phyloP scores from a whole-genome alignment of 768 basidiomycete species.

The Leccinellum luteum region DNA sequence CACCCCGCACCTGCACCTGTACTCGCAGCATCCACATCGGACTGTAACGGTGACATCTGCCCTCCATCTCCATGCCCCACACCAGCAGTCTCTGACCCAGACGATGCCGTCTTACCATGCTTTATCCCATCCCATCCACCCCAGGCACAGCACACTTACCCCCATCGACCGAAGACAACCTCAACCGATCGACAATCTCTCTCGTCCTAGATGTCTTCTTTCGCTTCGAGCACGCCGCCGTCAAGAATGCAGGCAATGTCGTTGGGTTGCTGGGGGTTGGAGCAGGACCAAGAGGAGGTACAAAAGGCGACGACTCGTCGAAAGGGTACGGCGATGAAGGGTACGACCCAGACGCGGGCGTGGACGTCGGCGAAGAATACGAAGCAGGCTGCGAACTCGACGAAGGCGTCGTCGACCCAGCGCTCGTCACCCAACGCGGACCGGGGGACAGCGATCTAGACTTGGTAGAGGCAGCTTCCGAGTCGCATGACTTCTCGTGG shows the following conservation, averaged over 20 bases:
- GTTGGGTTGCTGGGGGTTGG: conserved; percentile 3
- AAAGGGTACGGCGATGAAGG: too few species aligned
- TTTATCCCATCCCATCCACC: conserved; percentile 9
- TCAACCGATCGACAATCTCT: conserved; percentile 29
- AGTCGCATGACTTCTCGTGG: background rate
- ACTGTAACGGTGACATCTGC: too few species aligned
- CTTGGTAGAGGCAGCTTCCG: conserved; percentile 7
- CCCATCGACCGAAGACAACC: conserved; percentile 22
- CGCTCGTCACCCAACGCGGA: conserved; percentile 1
- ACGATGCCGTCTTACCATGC: background rate
- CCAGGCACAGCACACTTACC: conserved; percentile 11
- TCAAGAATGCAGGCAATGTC: conserved; percentile 24
- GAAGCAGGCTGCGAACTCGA: conserved; percentile 5
- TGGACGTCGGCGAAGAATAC: conserved; percentile 6
- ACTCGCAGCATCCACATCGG: too few species aligned
- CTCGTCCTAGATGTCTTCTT: conserved; percentile 28
- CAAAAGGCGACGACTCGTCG: too few species aligned
- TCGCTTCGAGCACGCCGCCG: conserved; percentile 18
- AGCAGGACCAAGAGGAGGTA: too few species aligned
- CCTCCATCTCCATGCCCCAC: conserved; percentile 1
- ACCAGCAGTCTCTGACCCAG: conserved; percentile 5
- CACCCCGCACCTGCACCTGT: background rate
- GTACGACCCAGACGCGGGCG: too few species aligned
- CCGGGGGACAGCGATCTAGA: conserved; percentile 15
- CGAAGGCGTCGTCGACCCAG: conserved; percentile 7